Conservation (phyloP, 805 yeast genomes). For the Yamadazyma philogaea region DNA sequence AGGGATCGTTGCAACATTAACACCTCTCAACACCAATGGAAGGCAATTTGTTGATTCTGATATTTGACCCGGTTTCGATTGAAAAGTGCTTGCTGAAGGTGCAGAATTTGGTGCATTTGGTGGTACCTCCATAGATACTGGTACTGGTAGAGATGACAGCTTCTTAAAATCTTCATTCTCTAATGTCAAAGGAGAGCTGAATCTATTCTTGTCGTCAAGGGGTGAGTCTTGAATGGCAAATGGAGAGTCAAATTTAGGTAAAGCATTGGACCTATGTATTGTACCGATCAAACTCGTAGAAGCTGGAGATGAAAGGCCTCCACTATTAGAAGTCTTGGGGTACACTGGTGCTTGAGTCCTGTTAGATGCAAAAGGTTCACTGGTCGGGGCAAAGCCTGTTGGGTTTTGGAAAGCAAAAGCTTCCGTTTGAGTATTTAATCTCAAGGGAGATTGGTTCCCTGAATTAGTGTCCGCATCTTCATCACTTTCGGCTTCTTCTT, state of each 20-base stretch:
- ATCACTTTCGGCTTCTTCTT: slow-evolving; percentile 30
- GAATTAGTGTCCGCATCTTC: slow-evolving; percentile 33
- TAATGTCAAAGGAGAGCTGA: slow-evolving; percentile 13
- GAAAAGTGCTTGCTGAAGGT: not conserved
- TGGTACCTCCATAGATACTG: not conserved
- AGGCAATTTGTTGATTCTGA: slow-evolving; percentile 54
- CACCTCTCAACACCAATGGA: slow-evolving; percentile 64
- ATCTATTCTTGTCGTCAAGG: slow-evolving; percentile 12
- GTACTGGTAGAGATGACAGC: not conserved
- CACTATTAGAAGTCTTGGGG: slow-evolving; percentile 7
- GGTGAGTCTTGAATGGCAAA: slow-evolving; percentile 15
- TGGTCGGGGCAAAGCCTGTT: slow-evolving; percentile 12
- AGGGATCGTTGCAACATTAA: slow-evolving; percentile 64
- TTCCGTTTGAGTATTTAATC: slow-evolving; percentile 23
- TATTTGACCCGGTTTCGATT: slow-evolving; percentile 1
- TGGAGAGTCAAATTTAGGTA: slow-evolving; percentile 18
- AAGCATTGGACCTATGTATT: slow-evolving; percentile 1
- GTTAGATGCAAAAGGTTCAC: slow-evolving; percentile 15
- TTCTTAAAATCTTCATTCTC: slow-evolving; percentile 14
- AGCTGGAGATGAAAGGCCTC: slow-evolving; percentile 18
- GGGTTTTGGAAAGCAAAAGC: slow-evolving; percentile 11
- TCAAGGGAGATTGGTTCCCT: slow-evolving; percentile 24
- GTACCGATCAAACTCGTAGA: slow-evolving; percentile 3
- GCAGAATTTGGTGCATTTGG: not conserved
- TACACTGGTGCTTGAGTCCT: slow-evolving; percentile 2